Base-by-base conservation (phyloP, 495 filamentous ascomycete species). In the Xylaria intraflava region DNA sequence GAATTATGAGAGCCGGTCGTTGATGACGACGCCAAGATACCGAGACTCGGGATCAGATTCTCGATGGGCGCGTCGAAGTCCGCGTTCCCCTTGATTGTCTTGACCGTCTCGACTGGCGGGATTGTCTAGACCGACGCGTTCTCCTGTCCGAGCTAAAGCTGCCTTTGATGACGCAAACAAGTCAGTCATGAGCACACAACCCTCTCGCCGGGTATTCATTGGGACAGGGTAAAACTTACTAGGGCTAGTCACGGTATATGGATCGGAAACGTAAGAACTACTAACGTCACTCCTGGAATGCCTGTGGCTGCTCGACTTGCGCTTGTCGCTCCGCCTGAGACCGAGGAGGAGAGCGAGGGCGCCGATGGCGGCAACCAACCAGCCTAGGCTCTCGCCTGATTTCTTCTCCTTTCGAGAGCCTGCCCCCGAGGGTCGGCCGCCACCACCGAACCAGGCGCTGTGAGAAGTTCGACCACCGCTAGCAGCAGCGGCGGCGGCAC, bases 311-410 rank as follows among this genome's bases (percentile, higher is more conserved):
- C 50, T 55, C 43, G 60, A 31, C 69, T 68, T 80, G 70, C 65
- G 65, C 48, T 72, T 78, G 44, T 78, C 72, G 46, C 86, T 78
- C 59, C 85, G 80, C 74, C 80, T 87, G 66, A 95, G 59, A n/a
- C 89, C 90, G 44, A 96, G 73, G 35, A 88, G 74, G 23, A 90
- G 69, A 33, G 90, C 69, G 2, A 83, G 74, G 10, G 84, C 85
- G 5, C 79, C 83, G 42, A 80, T 62, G 35, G 77, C 80, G n/a
- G 64, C 60, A 10, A 59, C 36, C 14, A 86, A 70, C 61, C 82
- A 72, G 27, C 76, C 78, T 12, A 62, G 62, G 1, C 67, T 67
- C 31, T 82, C 78, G 55, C 59, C 62, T 49, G 63, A 69, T 33
- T 58, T 46, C 65, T 79, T 82, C 67, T 79, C 76, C 66, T 79